Evolutionary conservation across 176 grass and related monocot species (phyloP).

Genomic region (Triticum aestivum): DNA sequence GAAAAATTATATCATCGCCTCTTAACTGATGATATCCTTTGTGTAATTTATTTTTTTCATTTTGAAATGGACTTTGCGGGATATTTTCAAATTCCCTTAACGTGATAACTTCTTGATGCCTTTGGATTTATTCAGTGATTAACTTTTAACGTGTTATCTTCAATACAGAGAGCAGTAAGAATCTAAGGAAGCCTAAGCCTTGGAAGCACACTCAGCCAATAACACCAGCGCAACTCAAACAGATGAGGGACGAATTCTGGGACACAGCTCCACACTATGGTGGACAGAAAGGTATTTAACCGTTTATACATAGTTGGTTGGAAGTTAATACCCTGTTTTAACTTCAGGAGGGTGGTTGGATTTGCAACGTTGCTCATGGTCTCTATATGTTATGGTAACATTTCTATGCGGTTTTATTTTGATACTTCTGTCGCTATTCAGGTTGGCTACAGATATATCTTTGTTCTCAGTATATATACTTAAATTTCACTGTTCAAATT

Average conservation of each 20-base stretch:
- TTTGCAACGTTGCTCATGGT: not conserved
- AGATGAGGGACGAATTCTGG: constrained; percentile 99
- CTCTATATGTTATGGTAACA: not conserved
- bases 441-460: not conserved
- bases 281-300: constrained; percentile 79
- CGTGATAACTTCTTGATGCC: not conserved
- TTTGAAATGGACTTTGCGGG: not conserved
- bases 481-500: not conserved
- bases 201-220: constrained; percentile 89
- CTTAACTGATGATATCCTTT: too few species aligned
- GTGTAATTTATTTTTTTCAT: not conserved
- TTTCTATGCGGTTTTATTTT: not conserved
- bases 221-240: constrained; percentile 52
- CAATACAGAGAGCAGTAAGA: constrained; percentile 70
- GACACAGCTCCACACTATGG: constrained; percentile 94
- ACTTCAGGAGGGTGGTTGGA: not conserved
- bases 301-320: not conserved
- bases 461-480: not conserved
- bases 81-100: not conserved
- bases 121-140: constrained; percentile 17
- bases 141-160: not conserved
- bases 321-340: not conserved
- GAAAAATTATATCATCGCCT: not conserved
- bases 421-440: not conserved
- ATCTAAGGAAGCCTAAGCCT: constrained; percentile 79